phyloP scores from a whole-genome alignment of 352 stramenopile species.

The Phytopythium chamaehyphon region DNA sequence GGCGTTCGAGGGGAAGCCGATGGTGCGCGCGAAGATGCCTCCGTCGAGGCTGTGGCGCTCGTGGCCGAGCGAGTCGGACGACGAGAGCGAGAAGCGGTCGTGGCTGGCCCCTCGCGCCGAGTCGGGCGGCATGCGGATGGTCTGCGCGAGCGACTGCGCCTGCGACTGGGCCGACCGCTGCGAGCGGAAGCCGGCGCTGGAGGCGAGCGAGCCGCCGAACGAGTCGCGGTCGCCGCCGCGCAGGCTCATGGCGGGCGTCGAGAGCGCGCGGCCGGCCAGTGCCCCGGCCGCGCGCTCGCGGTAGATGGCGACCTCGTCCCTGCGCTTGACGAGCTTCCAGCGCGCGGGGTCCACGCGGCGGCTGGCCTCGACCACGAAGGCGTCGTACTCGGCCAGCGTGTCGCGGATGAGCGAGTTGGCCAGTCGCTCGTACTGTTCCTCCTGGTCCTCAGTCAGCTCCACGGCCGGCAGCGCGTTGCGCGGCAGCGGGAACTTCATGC shows the following conservation, averaged over 20 bases:
- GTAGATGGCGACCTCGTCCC: conserved; percentile 43
- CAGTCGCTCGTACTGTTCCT: conserved; percentile 42
- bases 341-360: conserved; percentile 29
- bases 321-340: conserved; percentile 38
- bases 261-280: conserved; percentile 11
- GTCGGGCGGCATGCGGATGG: conserved; percentile 7
- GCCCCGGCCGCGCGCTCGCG: conserved; percentile 21
- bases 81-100: conserved; percentile 1
- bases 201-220: background rate
- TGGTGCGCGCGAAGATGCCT: conserved; percentile 5
- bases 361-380: conserved; percentile 29
- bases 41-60: background rate
- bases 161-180: background rate
- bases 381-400: conserved; percentile 43
- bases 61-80: background rate
- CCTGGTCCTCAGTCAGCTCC: conserved; percentile 31
- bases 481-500: conserved; percentile 52
- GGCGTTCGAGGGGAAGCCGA: conserved; percentile 9
- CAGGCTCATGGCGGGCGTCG: conserved; percentile 14
- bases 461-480: conserved; percentile 44
- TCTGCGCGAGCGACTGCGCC: conserved; percentile 3
- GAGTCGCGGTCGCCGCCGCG: conserved; percentile 7
- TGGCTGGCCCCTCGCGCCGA: background rate
- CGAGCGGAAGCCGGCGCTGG: conserved; percentile 2
- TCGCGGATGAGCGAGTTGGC: conserved; percentile 43